These are phyloP conservation scores for Cercospora zeina DNA, from an alignment of 2,329 filamentous ascomycete species.

Conservation along the genomic window DNA sequence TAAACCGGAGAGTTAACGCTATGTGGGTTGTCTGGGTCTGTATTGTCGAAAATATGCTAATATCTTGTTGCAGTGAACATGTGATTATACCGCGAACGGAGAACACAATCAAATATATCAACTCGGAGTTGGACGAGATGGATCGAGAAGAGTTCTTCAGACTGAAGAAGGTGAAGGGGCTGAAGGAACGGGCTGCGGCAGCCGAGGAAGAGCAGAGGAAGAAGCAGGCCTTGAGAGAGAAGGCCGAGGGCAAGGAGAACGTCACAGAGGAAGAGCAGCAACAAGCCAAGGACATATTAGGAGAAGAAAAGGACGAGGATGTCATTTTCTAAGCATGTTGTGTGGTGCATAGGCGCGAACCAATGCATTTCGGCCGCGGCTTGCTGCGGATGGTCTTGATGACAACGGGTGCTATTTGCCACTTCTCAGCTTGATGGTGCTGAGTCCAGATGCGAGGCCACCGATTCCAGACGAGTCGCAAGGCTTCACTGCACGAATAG, in stretches of 20 bases:
- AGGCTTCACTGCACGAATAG: too few species aligned
- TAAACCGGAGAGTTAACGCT: slow-evolving; percentile 95
- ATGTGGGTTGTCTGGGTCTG: slow-evolving; percentile 62
- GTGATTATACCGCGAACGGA: slow-evolving; percentile 97
- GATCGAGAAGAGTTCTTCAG: slow-evolving; percentile 98
- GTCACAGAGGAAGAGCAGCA: slow-evolving; percentile 24
- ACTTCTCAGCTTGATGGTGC: background rate
- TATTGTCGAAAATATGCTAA: slow-evolving; percentile 26
- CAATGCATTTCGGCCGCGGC: background rate
- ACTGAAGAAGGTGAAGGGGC: slow-evolving; percentile 86
- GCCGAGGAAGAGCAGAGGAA: slow-evolving; percentile 40
- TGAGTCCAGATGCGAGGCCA: background rate
- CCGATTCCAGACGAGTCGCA: background rate
- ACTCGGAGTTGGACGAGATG: slow-evolving; percentile 94
- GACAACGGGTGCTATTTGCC: background rate
- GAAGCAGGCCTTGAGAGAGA: slow-evolving; percentile 28
- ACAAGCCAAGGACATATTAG: slow-evolving; percentile 39
- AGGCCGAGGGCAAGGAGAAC: slow-evolving; percentile 36
- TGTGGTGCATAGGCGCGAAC: background rate
- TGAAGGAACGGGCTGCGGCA: slow-evolving; percentile 58
- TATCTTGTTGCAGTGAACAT: slow-evolving; percentile 61
- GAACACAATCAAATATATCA: slow-evolving; percentile 99
- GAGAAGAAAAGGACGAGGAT: slow-evolving; percentile 41
- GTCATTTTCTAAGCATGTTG: slow-evolving; percentile 30
- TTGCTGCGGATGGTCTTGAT: background rate